A percentile compares a stretch with the other conserved stretches of the same genome.
Conservation (phyloP, 345 rosid species). For the Acer saccharum region DNA sequence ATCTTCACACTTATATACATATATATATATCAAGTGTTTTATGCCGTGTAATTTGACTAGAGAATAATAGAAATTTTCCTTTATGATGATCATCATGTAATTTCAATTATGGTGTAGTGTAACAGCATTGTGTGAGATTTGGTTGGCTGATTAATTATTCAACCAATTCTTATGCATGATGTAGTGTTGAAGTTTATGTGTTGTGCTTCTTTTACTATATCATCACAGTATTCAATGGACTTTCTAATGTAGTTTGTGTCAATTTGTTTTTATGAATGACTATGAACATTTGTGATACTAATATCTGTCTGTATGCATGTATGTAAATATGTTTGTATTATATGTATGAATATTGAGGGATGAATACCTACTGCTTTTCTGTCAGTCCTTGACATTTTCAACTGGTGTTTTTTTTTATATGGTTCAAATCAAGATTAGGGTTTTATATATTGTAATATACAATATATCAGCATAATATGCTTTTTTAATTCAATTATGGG, state of each 20-base stretch:
- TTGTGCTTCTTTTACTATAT: neutral
- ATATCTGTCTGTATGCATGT: neutral
- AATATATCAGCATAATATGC: too few species aligned
- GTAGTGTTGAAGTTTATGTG: too few species aligned
- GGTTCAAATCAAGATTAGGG: too few species aligned
- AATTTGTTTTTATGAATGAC: neutral
- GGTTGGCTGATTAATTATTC: too few species aligned
- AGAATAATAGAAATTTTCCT: too few species aligned
- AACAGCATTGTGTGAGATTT: too few species aligned
- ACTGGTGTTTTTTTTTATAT: neutral
- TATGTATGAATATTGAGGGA: neutral
- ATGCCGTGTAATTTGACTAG: neutral
- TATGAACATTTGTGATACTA: neutral
- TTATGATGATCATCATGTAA: constrained; percentile 31
- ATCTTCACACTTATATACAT: too few species aligned
- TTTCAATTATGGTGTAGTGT: constrained; percentile 55
- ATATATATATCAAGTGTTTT: neutral
- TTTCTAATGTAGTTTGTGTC: neutral
- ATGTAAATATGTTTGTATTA: neutral
- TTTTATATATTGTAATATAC: too few species aligned
- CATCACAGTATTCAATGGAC: neutral
- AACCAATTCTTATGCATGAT: too few species aligned
- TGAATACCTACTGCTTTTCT: neutral
- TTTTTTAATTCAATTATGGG: too few species aligned
- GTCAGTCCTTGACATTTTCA: neutral